Conservation (phyloP, 192 early-diverging fungal genomes). For the Backusella morwellensis region DNA sequence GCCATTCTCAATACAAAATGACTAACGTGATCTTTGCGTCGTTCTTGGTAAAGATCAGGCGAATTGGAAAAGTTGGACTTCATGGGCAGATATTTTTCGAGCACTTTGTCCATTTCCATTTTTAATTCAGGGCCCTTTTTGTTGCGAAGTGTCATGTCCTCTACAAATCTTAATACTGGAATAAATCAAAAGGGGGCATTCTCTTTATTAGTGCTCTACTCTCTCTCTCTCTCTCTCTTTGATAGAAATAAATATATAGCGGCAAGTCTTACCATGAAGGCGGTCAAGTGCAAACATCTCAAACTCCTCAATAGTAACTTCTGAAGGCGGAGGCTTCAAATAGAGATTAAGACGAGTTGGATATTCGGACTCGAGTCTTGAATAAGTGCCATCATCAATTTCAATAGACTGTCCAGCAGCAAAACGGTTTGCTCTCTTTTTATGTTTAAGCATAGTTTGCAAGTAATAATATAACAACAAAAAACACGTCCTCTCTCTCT, state of each 20-base stretch:
- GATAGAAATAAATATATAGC: neutral
- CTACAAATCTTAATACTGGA: slow-evolving; percentile 77
- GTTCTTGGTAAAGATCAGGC: slow-evolving; percentile 51
- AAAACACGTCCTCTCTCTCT: neutral
- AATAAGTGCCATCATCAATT: neutral
- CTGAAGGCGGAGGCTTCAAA: slow-evolving; percentile 54
- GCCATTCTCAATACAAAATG: slow-evolving; percentile 83
- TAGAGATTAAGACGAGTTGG: slow-evolving; percentile 69
- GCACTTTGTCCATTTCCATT: slow-evolving; percentile 46
- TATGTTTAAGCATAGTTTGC: slow-evolving; percentile 17
- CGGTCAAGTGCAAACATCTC: slow-evolving; percentile 73
- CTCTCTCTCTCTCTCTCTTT: neutral
- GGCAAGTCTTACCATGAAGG: slow-evolving; percentile 49
- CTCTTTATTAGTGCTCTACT: neutral
- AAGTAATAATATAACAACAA: neutral
- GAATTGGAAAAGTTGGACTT: slow-evolving; percentile 48
- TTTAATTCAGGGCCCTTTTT: slow-evolving; percentile 57
- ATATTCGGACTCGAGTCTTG: slow-evolving; percentile 21
- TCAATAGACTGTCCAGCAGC: neutral
- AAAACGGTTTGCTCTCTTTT: slow-evolving; percentile 12
- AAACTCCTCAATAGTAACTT: slow-evolving; percentile 73
- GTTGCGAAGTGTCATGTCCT: slow-evolving; percentile 76
- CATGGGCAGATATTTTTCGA: slow-evolving; percentile 63
- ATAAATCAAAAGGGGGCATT: neutral
- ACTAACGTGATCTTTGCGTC: slow-evolving; percentile 78